These are phyloP conservation scores for Tuber magnatum DNA, from an alignment of 495 filamentous ascomycete species.

Conservation along the genomic window DNA sequence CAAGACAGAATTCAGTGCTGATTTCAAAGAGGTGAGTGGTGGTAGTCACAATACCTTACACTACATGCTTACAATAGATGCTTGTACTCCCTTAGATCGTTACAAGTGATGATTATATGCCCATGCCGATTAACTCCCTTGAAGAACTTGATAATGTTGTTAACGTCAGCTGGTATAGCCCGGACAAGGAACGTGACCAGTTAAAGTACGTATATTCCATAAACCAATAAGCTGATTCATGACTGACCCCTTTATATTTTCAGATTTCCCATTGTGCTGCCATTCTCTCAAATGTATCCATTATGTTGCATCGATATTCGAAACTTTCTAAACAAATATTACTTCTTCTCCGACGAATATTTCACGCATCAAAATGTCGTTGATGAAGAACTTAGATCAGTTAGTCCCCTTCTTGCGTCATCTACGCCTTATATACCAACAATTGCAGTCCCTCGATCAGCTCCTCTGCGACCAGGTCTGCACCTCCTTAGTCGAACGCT, in stretches of 20 bases:
- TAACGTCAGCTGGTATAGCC: slow-evolving; percentile 85
- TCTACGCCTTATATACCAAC: not conserved
- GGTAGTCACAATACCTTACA: not conserved
- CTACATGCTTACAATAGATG: slow-evolving; percentile 3
- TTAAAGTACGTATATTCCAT: slow-evolving; percentile 54
- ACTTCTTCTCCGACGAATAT: slow-evolving; percentile 89
- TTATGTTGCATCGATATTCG: slow-evolving; percentile 95
- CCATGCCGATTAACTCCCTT: slow-evolving; percentile 83
- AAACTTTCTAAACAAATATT: slow-evolving; percentile 93
- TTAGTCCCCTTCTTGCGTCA: slow-evolving; percentile 38
- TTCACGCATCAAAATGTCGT: slow-evolving; percentile 81
- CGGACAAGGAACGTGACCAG: slow-evolving; percentile 67
- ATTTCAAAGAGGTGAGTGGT: slow-evolving; percentile 72
- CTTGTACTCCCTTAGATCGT: slow-evolving; percentile 59
- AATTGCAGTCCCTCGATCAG: slow-evolving; percentile 65
- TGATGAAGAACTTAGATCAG: slow-evolving; percentile 76
- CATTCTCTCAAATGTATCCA: slow-evolving; percentile 98
- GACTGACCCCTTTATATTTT: not conserved
- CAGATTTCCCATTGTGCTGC: slow-evolving; percentile 83
- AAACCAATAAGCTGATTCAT: not conserved
- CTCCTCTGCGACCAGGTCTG: slow-evolving; percentile 86
- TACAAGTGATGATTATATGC: slow-evolving; percentile 97
- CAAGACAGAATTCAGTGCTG: slow-evolving; percentile 79
- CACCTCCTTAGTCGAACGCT: slow-evolving; percentile 74
- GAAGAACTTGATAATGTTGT: slow-evolving; percentile 94